Evolutionary conservation across 805 yeast species (phyloP).

Genomic region (Grigorovia transvaalensis): DNA sequence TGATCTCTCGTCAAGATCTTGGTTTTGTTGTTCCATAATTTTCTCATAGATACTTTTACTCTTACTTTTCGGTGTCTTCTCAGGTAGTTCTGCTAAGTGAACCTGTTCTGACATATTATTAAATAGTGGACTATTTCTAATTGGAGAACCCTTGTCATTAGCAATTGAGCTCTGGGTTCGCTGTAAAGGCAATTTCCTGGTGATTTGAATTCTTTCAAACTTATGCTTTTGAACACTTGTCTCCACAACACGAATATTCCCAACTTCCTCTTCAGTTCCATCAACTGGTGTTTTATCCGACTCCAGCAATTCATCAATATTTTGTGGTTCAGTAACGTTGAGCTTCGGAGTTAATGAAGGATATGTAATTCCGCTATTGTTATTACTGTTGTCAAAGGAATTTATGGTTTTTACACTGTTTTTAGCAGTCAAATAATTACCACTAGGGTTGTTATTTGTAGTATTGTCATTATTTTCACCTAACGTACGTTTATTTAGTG

Average conservation of each 20-base stretch:
- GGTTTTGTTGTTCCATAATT: conserved; percentile 2
- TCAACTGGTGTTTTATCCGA: conserved; percentile 8
- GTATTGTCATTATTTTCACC: neutral
- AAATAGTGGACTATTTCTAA: conserved; percentile 13
- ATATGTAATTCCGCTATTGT: neutral
- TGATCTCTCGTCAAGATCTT: neutral
- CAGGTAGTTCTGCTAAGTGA: conserved; percentile 25
- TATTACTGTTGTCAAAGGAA: neutral
- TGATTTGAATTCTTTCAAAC: conserved; percentile 2
- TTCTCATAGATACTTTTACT: conserved; percentile 3
- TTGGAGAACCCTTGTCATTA: conserved; percentile 25
- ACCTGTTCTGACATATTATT: conserved; percentile 15
- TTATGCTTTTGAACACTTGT: neutral
- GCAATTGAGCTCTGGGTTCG: conserved; percentile 27
- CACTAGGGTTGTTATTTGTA: conserved; percentile 4
- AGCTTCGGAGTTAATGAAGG: neutral
- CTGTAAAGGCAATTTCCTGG: conserved; percentile 3
- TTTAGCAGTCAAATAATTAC: neutral
- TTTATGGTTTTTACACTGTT: neutral
- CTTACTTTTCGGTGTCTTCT: neutral
- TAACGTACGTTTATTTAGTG: neutral
- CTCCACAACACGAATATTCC: conserved; percentile 2
- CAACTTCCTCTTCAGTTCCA: conserved; percentile 20
- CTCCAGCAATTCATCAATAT: neutral
- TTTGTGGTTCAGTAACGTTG: neutral